phyloP scores from a whole-genome alignment of 805 yeast species.

The Metschnikowia lachancei region DNA sequence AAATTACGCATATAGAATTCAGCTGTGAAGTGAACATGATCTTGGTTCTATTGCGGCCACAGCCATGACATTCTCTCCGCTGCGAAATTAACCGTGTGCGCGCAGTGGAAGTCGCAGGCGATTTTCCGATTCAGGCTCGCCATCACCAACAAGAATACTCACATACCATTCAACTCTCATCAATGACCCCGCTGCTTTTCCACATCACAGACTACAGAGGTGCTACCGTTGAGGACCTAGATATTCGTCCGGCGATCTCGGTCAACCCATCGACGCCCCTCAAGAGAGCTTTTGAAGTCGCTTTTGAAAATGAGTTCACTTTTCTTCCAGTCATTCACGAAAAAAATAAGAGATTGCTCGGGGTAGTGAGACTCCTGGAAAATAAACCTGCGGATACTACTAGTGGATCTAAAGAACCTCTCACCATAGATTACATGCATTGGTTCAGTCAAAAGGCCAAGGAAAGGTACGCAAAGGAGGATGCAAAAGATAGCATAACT shows the following conservation, averaged over 20 bases:
- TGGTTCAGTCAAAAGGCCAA: slow-evolving; percentile 43
- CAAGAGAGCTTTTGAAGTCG: slow-evolving; percentile 49
- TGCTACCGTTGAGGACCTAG: slow-evolving; percentile 59
- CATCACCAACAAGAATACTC: background rate
- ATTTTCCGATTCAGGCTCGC: background rate
- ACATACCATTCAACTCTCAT: background rate
- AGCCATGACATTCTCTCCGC: background rate
- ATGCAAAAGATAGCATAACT: slow-evolving; percentile 6
- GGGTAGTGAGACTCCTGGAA: slow-evolving; percentile 47
- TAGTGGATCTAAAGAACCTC: slow-evolving; percentile 19
- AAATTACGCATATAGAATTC: too few relatives aligned
- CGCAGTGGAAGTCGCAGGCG: background rate
- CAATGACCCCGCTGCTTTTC: slow-evolving; percentile 21
- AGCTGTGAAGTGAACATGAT: too few relatives aligned
- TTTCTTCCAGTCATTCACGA: slow-evolving; percentile 54
- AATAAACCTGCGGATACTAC: slow-evolving; percentile 12
- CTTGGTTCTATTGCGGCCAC: too few relatives aligned
- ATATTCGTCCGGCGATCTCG: slow-evolving; percentile 55
- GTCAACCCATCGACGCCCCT: slow-evolving; percentile 48
- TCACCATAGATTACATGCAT: slow-evolving; percentile 36
- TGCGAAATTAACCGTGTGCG: background rate
- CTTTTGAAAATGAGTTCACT: slow-evolving; percentile 55
- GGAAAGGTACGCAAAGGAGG: slow-evolving; percentile 30
- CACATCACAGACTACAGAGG: slow-evolving; percentile 42
- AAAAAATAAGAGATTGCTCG: slow-evolving; percentile 42